phyloP scores from a whole-genome alignment of 192 early-diverging fungal genomes.

The Linnemannia hyalina region DNA sequence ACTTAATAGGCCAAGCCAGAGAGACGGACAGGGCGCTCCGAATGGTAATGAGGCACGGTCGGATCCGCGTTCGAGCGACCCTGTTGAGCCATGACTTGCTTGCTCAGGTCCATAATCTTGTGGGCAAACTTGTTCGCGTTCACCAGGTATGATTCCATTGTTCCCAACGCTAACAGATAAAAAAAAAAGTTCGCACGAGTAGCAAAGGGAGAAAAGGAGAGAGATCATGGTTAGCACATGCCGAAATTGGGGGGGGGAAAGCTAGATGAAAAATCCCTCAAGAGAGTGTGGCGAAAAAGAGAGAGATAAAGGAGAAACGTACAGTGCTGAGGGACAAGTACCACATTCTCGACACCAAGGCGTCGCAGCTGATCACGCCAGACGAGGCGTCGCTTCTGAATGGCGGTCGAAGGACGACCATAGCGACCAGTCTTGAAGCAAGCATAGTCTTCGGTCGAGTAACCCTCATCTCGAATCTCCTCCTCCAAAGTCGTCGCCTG shows the following conservation, averaged over 20 bases:
- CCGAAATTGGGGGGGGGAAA: not conserved
- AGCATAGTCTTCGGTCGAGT: slow-evolving; percentile 55
- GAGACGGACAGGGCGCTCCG: slow-evolving; percentile 20
- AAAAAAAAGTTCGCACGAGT: slow-evolving; percentile 4
- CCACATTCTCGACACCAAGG: slow-evolving; percentile 48
- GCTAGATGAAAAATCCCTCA: not conserved
- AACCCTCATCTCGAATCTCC: slow-evolving; percentile 48
- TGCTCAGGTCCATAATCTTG: slow-evolving; percentile 39
- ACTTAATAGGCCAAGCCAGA: slow-evolving; percentile 38
- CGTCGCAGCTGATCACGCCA: slow-evolving; percentile 52
- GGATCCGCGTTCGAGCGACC: slow-evolving; percentile 3
- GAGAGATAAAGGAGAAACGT: not conserved
- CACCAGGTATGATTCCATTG: slow-evolving; percentile 44
- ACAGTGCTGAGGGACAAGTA: slow-evolving; percentile 48
- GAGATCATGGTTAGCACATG: not conserved
- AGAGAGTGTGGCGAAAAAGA: not conserved
- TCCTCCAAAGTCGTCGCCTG: slow-evolving; percentile 23
- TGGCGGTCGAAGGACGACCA: slow-evolving; percentile 34
- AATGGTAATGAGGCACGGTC: slow-evolving; percentile 37
- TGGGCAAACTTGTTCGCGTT: slow-evolving; percentile 47
- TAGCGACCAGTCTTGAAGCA: slow-evolving; percentile 49
- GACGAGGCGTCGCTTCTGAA: slow-evolving; percentile 42
- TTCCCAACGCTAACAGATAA: slow-evolving; percentile 26
- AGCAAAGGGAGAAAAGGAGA: not conserved
- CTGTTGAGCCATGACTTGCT: slow-evolving; percentile 26